Percentiles rank a stretch among this genome's conserved stretches.
phyloP scores from a whole-genome alignment of 2,329 filamentous ascomycete genomes.

The Rosellinia necatrix region DNA sequence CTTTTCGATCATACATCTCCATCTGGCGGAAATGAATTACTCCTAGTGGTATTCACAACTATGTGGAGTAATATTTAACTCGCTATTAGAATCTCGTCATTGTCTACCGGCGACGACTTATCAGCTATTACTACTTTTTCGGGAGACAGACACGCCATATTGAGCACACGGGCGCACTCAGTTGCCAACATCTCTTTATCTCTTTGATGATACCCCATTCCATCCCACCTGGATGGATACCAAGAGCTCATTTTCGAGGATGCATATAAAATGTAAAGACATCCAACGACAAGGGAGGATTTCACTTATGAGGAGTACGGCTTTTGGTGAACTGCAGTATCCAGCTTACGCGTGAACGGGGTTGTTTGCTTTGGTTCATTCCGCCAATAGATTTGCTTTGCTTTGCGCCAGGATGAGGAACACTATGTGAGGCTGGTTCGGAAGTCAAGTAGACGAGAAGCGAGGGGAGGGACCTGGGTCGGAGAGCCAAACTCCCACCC shows the following conservation, averaged over 20 bases:
- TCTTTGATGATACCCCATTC: conserved; percentile 24
- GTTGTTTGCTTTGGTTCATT: background rate
- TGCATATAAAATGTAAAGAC: background rate
- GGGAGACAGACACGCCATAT: background rate
- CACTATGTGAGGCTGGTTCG: background rate
- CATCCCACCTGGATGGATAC: conserved; percentile 13
- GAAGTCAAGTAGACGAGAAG: too few species aligned
- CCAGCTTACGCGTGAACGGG: background rate
- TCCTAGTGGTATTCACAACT: background rate
- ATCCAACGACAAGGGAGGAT: background rate
- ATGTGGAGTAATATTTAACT: background rate
- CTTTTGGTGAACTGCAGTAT: too few species aligned
- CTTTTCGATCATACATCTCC: background rate
- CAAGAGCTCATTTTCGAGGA: conserved; percentile 4
- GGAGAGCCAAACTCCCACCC: too few species aligned
- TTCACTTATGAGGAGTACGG: too few species aligned
- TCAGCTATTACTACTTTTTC: background rate
- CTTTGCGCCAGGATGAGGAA: background rate
- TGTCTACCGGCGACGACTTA: background rate
- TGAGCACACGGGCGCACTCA: conserved; percentile 8
- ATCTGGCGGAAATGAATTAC: background rate
- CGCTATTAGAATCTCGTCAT: background rate
- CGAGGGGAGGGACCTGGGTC: too few species aligned
- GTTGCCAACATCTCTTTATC: conserved; percentile 13
- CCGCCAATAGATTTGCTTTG: background rate